These are phyloP conservation scores for Oropetium thomaeum DNA, from an alignment of 176 grass and related monocot species.

Conservation along the genomic window DNA sequence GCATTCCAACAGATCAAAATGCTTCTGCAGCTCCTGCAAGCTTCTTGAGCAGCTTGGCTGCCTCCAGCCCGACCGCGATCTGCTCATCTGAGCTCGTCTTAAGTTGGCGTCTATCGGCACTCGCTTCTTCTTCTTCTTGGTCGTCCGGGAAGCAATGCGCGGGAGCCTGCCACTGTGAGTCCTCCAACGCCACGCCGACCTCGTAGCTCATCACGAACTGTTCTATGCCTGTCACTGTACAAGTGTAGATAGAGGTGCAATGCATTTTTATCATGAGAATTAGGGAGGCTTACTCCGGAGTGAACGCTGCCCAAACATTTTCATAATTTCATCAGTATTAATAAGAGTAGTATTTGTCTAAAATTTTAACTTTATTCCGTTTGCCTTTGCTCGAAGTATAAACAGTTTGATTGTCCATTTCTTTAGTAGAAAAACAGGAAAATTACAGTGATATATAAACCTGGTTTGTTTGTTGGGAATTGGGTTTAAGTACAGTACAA, in stretches of 20 bases:
- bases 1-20: not conserved
- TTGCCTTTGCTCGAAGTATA: no score
- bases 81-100: not conserved
- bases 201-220: conserved; percentile 66
- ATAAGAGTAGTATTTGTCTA: no score
- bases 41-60: not conserved
- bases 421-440: no score
- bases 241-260: no score
- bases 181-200: conserved; percentile 44
- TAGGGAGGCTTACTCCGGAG: not conserved
- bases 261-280: not conserved
- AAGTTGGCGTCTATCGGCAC: not conserved
- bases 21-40: not conserved
- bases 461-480: no score
- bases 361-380: no score
- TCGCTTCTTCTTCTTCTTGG: not conserved
- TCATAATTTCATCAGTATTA: no score
- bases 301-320: not conserved
- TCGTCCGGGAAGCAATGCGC: conserved; percentile 38
- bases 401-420: no score
- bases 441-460: no score
- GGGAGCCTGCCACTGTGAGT: conserved; percentile 60
- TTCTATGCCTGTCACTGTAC: conserved; percentile 38
- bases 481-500: no score
- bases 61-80: not conserved